Evolutionary conservation across 1,284 basidiomycete species (phyloP).

Genomic region (Leccinum griseonigrum): DNA sequence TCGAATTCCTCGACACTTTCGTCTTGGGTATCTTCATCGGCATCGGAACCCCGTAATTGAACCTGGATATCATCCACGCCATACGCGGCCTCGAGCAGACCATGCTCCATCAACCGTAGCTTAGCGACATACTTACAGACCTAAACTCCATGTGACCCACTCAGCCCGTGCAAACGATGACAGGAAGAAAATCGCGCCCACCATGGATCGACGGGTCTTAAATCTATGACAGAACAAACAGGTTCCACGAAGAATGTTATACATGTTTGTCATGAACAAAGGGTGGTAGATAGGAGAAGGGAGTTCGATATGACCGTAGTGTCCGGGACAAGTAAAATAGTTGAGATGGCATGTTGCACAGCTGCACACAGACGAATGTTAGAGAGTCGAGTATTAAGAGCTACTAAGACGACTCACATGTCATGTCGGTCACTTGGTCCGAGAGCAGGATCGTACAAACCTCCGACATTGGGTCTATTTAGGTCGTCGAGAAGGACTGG

Average conservation of each 20-base stretch:
- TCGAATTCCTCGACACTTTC: constrained; percentile 67
- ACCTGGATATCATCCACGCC: constrained; percentile 65
- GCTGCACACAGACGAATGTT: constrained; percentile 42
- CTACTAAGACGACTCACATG: constrained; percentile 69
- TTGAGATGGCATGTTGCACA: constrained; percentile 92
- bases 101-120: constrained; percentile 86
- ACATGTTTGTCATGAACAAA: constrained; percentile 93
- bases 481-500: constrained; percentile 92
- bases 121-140: constrained; percentile 84
- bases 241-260: constrained; percentile 83
- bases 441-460: constrained; percentile 93
- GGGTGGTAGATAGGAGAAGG: constrained; percentile 97
- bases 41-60: constrained; percentile 38
- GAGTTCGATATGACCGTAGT: constrained; percentile 99
- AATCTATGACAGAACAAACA: constrained; percentile 97
- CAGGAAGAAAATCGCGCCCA: constrained; percentile 40
- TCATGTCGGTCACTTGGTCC: constrained; percentile 88
- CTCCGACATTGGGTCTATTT: constrained; percentile 88
- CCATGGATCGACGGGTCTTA: constrained; percentile 76
- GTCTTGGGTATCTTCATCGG: constrained; percentile 37
- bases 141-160: constrained; percentile 38
- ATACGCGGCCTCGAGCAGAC: constrained; percentile 82
- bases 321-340: constrained; percentile 94
- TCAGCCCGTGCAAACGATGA: constrained; percentile 12
- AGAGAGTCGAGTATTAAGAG: neutral